These are phyloP conservation scores for Anisodus tanguticus DNA, from an alignment of 257 asterid species.

Conservation along the genomic window DNA sequence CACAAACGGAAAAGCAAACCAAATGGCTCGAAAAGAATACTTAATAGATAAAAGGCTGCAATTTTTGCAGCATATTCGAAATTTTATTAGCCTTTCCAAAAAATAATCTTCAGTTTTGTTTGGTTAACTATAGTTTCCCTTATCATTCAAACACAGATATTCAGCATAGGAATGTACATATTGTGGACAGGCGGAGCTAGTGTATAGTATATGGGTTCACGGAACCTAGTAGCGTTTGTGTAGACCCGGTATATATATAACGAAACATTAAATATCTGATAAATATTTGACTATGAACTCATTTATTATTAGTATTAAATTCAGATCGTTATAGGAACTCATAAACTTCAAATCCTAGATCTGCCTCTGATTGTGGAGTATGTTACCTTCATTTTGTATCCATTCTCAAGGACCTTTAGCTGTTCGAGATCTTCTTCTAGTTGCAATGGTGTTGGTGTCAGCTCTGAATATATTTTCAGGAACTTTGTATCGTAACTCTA, in stretches of 20 bases:
- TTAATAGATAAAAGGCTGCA: background rate
- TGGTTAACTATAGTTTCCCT: background rate
- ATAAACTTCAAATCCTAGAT: too few relatives aligned
- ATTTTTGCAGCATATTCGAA: background rate
- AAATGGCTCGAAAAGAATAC: background rate
- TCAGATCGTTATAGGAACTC: too few relatives aligned
- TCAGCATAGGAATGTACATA: background rate
- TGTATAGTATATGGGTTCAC: too few relatives aligned
- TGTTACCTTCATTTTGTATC: slow-evolving; percentile 91
- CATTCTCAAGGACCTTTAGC: slow-evolving; percentile 91
- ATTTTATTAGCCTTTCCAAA: background rate
- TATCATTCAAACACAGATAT: background rate
- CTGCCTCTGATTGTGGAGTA: background rate
- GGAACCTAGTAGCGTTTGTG: too few relatives aligned
- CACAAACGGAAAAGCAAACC: background rate
- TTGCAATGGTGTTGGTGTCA: slow-evolving; percentile 87
- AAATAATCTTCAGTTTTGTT: background rate
- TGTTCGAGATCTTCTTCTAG: slow-evolving; percentile 98
- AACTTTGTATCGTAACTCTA: slow-evolving; percentile 91
- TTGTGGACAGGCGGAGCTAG: background rate
- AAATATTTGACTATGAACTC: too few relatives aligned
- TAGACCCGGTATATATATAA: too few relatives aligned
- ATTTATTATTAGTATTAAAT: too few relatives aligned
- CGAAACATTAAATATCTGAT: too few relatives aligned
- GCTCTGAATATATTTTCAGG: slow-evolving; percentile 70